These are phyloP conservation scores for Omphalea diandra DNA, from an alignment of 441 rosid genomes.

Conservation along the genomic window DNA sequence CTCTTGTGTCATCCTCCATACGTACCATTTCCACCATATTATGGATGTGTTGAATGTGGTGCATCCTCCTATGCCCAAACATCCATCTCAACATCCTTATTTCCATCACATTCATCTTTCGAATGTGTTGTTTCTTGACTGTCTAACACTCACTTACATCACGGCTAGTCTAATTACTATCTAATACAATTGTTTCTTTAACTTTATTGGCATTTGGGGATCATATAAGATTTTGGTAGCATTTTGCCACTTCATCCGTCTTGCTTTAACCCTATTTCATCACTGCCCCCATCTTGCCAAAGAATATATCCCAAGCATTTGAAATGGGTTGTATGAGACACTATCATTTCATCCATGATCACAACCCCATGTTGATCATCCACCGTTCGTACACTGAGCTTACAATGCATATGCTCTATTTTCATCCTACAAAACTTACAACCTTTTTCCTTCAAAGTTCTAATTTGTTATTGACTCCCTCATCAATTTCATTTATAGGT, in stretches of 20 bases:
- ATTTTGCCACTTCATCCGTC: background rate
- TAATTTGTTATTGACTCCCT: background rate
- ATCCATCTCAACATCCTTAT: background rate
- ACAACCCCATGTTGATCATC: no score
- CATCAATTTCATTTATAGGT: background rate
- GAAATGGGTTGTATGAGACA: background rate
- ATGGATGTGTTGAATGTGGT: background rate
- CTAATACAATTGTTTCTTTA: background rate
- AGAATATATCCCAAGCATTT: background rate
- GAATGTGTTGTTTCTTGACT: background rate
- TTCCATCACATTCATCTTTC: background rate
- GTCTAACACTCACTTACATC: background rate
- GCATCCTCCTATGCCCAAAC: background rate
- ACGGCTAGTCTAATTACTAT: no score
- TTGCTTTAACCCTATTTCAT: background rate
- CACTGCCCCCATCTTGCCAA: background rate
- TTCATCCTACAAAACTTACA: no score
- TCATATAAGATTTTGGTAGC: background rate
- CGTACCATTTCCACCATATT: background rate
- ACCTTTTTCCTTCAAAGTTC: background rate
- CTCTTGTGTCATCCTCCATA: background rate
- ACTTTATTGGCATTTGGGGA: background rate
- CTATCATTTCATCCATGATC: no score
- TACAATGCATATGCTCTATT: background rate
- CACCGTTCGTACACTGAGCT: background rate